Percentiles rank a stretch among this genome's conserved stretches.
phyloP scores from a whole-genome alignment of 805 yeast genomes.

The Kuraishia borneana region DNA sequence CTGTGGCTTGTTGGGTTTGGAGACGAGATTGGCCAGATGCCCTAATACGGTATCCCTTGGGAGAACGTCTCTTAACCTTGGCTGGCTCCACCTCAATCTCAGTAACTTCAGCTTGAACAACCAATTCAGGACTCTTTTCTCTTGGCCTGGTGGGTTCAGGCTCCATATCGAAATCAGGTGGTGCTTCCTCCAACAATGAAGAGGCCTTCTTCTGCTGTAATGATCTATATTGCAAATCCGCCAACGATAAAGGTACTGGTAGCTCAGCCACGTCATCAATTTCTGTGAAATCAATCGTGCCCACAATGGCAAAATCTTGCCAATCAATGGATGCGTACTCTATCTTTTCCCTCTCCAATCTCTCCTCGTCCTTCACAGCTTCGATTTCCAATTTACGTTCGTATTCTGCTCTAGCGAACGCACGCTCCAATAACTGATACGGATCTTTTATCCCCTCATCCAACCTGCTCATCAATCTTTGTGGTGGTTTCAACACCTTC shows the following conservation, averaged over 20 bases:
- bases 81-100: slow-evolving; percentile 7
- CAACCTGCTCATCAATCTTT: slow-evolving; percentile 8
- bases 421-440: slow-evolving; percentile 28
- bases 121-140: slow-evolving; percentile 1
- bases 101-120: slow-evolving; percentile 3
- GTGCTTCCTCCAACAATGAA: slow-evolving; percentile 27
- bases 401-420: slow-evolving; percentile 48
- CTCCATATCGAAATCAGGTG: slow-evolving; percentile 22
- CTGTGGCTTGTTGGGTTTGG: slow-evolving; percentile 17
- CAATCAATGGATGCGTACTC: slow-evolving; percentile 76
- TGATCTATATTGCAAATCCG: slow-evolving; percentile 52
- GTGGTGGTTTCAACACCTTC: slow-evolving; percentile 17
- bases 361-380: slow-evolving; percentile 17
- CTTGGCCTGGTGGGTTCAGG: slow-evolving; percentile 3
- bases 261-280: slow-evolving; percentile 48
- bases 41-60: slow-evolving; percentile 50
- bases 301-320: slow-evolving; percentile 71
- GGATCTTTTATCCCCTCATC: slow-evolving; percentile 18
- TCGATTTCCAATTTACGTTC: slow-evolving; percentile 24
- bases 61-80: slow-evolving; percentile 6
- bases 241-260: slow-evolving; percentile 40
- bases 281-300: slow-evolving; percentile 53
- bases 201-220: slow-evolving; percentile 37
- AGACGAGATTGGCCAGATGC: slow-evolving; percentile 64
- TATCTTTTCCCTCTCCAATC: slow-evolving; percentile 25